Evolutionary conservation across 495 filamentous ascomycete genomes (phyloP), one percentile per base, ranked within the genome.

Genomic region (Aspergillus saccharolyticus): DNA sequence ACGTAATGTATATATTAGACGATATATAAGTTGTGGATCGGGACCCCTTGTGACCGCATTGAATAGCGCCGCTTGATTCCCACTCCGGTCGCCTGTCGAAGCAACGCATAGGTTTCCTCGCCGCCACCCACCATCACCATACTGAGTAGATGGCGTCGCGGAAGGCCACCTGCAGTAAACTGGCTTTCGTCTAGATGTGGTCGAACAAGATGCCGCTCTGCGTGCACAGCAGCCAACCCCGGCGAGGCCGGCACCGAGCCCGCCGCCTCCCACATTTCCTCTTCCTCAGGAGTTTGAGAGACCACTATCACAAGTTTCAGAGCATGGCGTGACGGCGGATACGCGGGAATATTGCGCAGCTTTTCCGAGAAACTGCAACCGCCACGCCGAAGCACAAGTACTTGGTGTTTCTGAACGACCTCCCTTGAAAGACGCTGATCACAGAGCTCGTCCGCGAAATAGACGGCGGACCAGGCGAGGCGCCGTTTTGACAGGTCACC

Each of bases 91-190:
- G 89, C 83, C 60, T 72, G 73, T 51, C 68, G 78, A 3, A 95
- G 65, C 56, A 86, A 63, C 45, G 83, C 79, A 58, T 86, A 88
- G 44, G 82, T 85, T 56, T 81, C 77, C 16, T 90, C 78, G 2
- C 88, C 89, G 0, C 89, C 91, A 0, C 83, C 83, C 8, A 95
- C 85, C 87, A 97, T 89, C 20, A 96, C 79, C 85, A 96, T 85
- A 20, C 85, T 80, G 17, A 96, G 86, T 15, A 83, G 83, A 59
- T 92, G 73, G 52, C 84, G 83, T n/a, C 94, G 74, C 44, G 79
- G 74, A 42, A 95, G 75, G 0, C 92, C 91, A 12, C 79, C 81
- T 0, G 85, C 80, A 1, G 89, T 93, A 39, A 77, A 68, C 72
- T 96, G 91, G 15, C 72, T 68, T 54, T 86, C 80, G 51, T 98